These are phyloP conservation scores for Cucurbita maxima DNA, from an alignment of 306 rosid genomes.

Conservation along the genomic window DNA sequence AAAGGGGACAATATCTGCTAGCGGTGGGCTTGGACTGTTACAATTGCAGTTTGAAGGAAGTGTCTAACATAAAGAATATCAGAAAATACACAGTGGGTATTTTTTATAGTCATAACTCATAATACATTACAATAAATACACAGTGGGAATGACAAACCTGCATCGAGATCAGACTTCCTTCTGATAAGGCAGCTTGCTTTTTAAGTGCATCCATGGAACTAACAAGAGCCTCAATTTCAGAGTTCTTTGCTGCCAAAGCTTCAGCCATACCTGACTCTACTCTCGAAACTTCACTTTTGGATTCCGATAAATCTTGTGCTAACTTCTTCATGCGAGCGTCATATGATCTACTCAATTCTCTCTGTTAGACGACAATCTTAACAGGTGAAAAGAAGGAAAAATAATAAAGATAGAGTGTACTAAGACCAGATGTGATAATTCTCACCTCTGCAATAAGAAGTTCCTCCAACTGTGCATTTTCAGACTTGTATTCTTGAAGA, in stretches of 20 bases:
- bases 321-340: conserved; percentile 78
- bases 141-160: conserved; percentile 37
- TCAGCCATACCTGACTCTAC: conserved; percentile 77
- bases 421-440: conserved; percentile 7
- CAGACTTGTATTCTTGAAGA: conserved; percentile 92
- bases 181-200: conserved; percentile 78
- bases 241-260: conserved; percentile 87
- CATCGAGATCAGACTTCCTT: conserved; percentile 81
- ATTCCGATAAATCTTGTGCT: conserved; percentile 54
- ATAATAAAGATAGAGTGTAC: background rate
- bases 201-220: conserved; percentile 69
- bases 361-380: conserved; percentile 32
- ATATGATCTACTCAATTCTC: conserved; percentile 82
- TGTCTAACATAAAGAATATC: too few species aligned
- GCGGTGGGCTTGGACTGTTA: too few species aligned
- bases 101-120: background rate
- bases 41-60: too few species aligned
- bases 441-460: conserved; percentile 87
- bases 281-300: conserved; percentile 68
- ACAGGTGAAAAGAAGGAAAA: conserved; percentile 3
- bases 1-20: too few species aligned
- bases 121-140: background rate
- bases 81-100: too few species aligned
- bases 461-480: conserved; percentile 96
- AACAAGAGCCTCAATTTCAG: conserved; percentile 80